Evolutionary conservation across 495 filamentous ascomycete species (phyloP).

Genomic region (Neurospora sp.): DNA sequence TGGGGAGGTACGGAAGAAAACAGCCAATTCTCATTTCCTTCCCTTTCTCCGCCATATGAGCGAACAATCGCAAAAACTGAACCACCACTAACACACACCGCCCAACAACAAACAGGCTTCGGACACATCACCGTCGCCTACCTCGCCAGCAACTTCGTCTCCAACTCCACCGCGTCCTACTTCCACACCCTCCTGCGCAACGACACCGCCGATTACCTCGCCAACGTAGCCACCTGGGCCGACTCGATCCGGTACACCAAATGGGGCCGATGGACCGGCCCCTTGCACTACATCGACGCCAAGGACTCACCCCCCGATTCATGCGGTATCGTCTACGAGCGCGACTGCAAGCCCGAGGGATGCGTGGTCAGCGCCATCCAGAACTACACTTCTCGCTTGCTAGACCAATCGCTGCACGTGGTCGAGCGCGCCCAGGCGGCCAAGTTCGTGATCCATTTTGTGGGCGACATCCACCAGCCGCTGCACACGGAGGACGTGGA

Average conservation of each 20-base stretch:
- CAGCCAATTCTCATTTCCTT: neutral
- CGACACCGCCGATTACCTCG: conserved; percentile 43
- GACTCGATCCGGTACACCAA: conserved; percentile 51
- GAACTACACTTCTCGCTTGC: conserved; percentile 47
- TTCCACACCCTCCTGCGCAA: conserved; percentile 36
- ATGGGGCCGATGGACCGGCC: conserved; percentile 44
- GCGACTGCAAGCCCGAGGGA: conserved; percentile 52
- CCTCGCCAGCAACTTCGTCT: conserved; percentile 36
- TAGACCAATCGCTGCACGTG: conserved; percentile 27
- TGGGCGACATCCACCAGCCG: conserved; percentile 59
- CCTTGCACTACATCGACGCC: conserved; percentile 65
- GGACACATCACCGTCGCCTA: conserved; percentile 55
- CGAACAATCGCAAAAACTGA: neutral
- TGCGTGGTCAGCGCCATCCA: conserved; percentile 53
- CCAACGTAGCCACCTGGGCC: conserved; percentile 53
- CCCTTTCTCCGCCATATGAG: neutral
- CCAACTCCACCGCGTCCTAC: conserved; percentile 27
- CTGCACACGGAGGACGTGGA: conserved; percentile 52
- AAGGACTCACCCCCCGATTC: conserved; percentile 49
- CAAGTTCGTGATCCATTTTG: conserved; percentile 55
- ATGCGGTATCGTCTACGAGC: conserved; percentile 49
- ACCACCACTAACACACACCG: neutral
- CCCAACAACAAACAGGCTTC: conserved; percentile 27
- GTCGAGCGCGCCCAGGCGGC: conserved; percentile 40
- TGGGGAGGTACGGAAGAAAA: conserved; percentile 18